Base-by-base conservation (phyloP, 306 rosid species). In the Herpetospermum pedunculosum region DNA sequence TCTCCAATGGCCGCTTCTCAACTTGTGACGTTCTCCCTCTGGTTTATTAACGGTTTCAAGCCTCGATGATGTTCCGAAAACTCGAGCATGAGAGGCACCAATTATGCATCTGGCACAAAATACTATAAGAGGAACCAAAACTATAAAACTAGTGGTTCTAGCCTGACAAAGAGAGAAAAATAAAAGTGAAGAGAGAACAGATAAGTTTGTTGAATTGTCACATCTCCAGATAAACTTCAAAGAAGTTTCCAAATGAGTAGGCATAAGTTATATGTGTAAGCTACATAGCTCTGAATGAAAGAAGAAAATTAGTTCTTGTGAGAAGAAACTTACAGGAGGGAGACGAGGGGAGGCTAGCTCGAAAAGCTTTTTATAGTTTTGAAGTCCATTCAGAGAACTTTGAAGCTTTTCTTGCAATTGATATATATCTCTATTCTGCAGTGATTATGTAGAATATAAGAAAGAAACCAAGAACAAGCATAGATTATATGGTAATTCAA, bases 81-180 rank as follows among this genome's bases (percentile, higher is more conserved):
- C 72, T 82, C 80, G 70, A 70, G 77, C 50, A 44, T 40, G 75
- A 40, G 73, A 59, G 58, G 85, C 80, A 69, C 62, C 55, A 54
- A 75, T 43, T 41, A 82, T 78, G 80, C 80, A 75, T 70, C 77
- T 70, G 52, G 76, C 26, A 73, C 82, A 82, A 70, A 82, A 52
- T 32, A 73, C 80, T 48, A 75, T 5, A 34, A 82, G 77, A 25
- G 80, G 82, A 53, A 75, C 75, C 85, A 82, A 73, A 75, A 78
- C 77, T 70, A 78, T 73, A 76, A 82, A 78, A 62, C 81, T 69
- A 12, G 76, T 34, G 26, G 76, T 70, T 82, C 75, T 82, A 70
- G 57, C 80, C 77, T 78, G 85, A 78, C 11, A 47, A n/a, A n/a
- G 49, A 58, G 8, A 32, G 47, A 70, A 29, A 74, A 18, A n/a